These are phyloP conservation scores for Pseudocercospora musae DNA, from an alignment of 2,329 filamentous ascomycete genomes.

Conservation along the genomic window DNA sequence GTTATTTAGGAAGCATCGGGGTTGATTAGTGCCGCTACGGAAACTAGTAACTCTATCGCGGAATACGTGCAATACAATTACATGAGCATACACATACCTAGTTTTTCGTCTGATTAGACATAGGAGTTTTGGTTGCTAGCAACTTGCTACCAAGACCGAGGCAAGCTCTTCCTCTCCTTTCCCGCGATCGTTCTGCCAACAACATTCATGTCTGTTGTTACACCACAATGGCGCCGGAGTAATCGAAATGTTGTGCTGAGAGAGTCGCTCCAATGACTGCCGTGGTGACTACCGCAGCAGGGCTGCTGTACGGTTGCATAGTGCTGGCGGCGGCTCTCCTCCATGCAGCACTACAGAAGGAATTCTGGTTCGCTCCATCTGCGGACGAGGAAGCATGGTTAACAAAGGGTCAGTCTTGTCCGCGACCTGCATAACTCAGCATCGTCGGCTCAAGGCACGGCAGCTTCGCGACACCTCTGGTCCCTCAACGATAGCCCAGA, in stretches of 20 bases:
- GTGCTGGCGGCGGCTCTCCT: conserved; percentile 14
- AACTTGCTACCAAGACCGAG: no score
- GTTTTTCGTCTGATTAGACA: no score
- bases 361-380: conserved; percentile 14
- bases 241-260: neutral
- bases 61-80: no score
- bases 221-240: no score
- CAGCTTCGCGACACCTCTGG: conserved; percentile 55
- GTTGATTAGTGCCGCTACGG: no score
- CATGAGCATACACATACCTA: no score
- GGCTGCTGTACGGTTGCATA: conserved; percentile 14
- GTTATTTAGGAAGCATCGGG: no score
- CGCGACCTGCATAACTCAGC: neutral
- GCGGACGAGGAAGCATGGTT: conserved; percentile 6
- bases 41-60: no score
- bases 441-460: neutral
- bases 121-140: no score
- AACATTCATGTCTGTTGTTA: no score
- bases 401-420: conserved; percentile 2
- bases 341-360: conserved; percentile 14
- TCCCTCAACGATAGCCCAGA: conserved; percentile 47
- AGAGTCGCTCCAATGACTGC: conserved; percentile 1
- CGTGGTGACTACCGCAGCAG: conserved; percentile 1
- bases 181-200: no score
- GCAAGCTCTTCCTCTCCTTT: no score